A percentile compares a stretch with the other conserved stretches of the same genome.
These are phyloP conservation scores for Cyclotella cryptica DNA, from an alignment of 108 stramenopile species.

Conservation along the genomic window DNA sequence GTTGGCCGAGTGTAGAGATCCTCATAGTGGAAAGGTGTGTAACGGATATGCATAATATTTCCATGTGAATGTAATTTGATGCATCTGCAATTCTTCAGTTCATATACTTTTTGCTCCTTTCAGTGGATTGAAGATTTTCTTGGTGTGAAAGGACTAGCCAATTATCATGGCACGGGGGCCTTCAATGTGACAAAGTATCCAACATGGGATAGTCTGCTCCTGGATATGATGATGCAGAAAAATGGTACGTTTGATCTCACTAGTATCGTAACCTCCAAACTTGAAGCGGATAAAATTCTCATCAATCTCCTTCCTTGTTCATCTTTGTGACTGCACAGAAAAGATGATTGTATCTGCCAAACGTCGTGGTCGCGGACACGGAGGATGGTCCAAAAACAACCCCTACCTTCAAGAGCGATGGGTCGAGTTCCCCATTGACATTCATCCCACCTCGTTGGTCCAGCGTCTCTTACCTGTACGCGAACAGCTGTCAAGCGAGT, in stretches of 20 bases:
- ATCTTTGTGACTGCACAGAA: no score
- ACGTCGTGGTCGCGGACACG: conserved; percentile 51
- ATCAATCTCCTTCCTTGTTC: background rate
- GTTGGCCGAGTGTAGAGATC: conserved; percentile 74
- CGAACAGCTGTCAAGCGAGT: conserved; percentile 79
- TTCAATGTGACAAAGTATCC: conserved; percentile 69
- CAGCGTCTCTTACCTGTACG: conserved; percentile 76
- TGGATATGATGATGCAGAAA: conserved; percentile 63
- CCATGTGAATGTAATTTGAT: background rate
- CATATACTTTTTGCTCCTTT: background rate
- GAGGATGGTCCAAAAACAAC: conserved; percentile 69
- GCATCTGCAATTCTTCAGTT: background rate
- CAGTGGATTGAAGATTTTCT: conserved; percentile 59
- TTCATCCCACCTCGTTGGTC: conserved; percentile 72
- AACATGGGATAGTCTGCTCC: conserved; percentile 72
- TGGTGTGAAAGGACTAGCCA: conserved; percentile 49
- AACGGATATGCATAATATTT: background rate
- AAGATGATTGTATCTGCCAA: conserved; percentile 63
- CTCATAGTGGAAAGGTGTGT: conserved; percentile 64
- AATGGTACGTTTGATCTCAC: conserved; percentile 38
- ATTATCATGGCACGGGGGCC: conserved; percentile 84
- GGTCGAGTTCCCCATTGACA: conserved; percentile 75
- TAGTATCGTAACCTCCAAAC: background rate
- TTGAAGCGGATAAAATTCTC: no score
- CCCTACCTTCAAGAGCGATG: conserved; percentile 70